Evolutionary conservation across 2,329 filamentous ascomycete genomes (phyloP).

Genomic region (Rutstroemia sydowiana): DNA sequence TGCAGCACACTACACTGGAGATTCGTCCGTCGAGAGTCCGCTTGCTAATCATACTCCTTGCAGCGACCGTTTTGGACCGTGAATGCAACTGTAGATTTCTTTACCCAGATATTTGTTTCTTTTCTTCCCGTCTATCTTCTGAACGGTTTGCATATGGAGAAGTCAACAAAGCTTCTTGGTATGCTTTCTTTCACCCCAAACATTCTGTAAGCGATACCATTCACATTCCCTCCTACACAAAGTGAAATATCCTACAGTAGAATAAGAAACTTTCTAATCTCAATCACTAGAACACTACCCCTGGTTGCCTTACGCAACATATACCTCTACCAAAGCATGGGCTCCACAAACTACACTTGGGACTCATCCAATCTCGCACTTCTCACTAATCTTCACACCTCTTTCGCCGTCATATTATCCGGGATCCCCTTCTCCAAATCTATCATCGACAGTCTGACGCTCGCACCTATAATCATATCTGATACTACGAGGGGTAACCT

Average conservation of each 20-base stretch:
- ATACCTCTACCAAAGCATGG: not conserved
- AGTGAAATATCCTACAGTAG: no score
- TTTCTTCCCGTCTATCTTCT: constrained; percentile 1
- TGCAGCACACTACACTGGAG: no score
- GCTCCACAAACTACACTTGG: constrained; percentile 2
- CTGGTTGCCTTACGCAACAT: not conserved
- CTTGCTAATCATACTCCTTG: no score
- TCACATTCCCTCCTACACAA: not conserved
- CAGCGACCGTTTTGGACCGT: constrained; percentile 3
- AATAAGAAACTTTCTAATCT: not conserved
- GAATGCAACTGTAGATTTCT: not conserved
- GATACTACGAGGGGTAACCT: no score
- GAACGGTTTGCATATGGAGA: not conserved
- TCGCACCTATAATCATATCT: no score
- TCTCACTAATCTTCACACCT: not conserved
- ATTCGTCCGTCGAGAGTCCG: no score
- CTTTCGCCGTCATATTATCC: constrained; percentile 3
- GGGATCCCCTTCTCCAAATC: constrained; percentile 10
- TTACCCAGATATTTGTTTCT: not conserved
- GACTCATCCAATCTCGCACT: constrained; percentile 1
- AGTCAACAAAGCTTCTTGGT: not conserved
- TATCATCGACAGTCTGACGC: constrained; percentile 1
- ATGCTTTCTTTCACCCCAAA: constrained; percentile 1
- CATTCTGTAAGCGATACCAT: not conserved
- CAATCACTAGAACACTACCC: not conserved